Evolutionary conservation across 805 yeast species (phyloP).

Genomic region (Saturnispora sanitii): DNA sequence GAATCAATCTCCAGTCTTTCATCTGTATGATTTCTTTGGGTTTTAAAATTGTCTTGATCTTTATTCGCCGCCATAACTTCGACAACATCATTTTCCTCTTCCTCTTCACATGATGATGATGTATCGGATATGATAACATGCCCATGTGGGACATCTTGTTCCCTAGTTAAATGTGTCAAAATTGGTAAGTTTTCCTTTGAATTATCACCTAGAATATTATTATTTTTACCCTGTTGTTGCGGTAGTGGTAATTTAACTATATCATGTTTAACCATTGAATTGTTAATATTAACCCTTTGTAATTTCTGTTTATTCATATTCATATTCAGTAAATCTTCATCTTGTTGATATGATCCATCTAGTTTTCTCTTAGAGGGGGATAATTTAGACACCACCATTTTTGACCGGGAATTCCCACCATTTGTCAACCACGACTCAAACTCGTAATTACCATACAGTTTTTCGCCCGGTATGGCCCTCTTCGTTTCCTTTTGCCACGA

Average conservation of each 20-base stretch:
- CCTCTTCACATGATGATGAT: background rate
- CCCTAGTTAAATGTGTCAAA: too few species aligned
- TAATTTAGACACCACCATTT: background rate
- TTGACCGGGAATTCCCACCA: background rate
- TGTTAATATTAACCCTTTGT: too few species aligned
- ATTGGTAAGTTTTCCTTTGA: too few species aligned
- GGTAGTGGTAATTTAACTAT: too few species aligned
- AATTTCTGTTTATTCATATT: too few species aligned
- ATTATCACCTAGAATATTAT: too few species aligned
- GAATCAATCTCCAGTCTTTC: background rate
- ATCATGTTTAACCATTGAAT: too few species aligned
- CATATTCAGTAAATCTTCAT: background rate
- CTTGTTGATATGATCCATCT: background rate
- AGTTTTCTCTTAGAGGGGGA: conserved; percentile 1
- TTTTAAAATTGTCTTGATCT: background rate
- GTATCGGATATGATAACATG: background rate
- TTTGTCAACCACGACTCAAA: conserved; percentile 1
- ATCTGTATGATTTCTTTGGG: background rate
- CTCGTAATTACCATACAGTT: background rate
- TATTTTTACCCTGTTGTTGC: too few species aligned
- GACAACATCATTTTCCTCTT: background rate
- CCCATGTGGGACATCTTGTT: background rate
- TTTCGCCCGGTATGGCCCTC: background rate
- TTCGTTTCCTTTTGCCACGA: background rate
- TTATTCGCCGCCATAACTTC: background rate